These are phyloP conservation scores for Inga oerstediana DNA, from an alignment of 306 rosid species.

Conservation along the genomic window DNA sequence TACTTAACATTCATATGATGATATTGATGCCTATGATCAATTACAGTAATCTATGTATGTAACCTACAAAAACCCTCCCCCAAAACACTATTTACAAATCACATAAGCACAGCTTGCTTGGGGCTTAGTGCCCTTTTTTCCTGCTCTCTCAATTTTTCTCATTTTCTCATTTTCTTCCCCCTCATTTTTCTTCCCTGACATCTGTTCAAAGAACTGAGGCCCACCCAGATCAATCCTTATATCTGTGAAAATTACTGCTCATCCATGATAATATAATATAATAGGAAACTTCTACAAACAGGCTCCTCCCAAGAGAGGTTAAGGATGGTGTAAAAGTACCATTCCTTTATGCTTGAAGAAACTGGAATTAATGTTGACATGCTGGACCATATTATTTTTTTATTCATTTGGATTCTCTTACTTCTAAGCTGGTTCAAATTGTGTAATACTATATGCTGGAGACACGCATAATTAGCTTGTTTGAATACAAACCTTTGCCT, in stretches of 20 bases:
- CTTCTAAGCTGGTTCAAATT: neutral
- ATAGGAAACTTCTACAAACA: neutral
- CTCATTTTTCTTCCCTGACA: neutral
- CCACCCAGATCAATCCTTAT: neutral
- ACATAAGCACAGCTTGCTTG: neutral
- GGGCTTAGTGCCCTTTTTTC: neutral
- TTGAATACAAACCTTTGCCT: neutral
- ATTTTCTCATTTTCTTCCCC: neutral
- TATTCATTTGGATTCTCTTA: neutral
- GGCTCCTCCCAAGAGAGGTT: neutral
- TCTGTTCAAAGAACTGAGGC: neutral
- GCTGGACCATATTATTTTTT: neutral
- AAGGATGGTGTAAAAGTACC: neutral
- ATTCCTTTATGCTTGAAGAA: neutral
- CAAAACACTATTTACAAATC: neutral
- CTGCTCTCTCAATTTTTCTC: neutral
- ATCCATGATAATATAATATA: neutral
- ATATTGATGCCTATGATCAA: neutral
- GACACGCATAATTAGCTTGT: neutral
- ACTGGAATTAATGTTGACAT: neutral
- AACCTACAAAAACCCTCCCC: neutral
- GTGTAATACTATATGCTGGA: neutral
- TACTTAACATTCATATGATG: neutral
- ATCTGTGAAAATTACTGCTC: neutral
- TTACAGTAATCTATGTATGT: neutral